These are phyloP conservation scores for Linnemannia elongata DNA, from an alignment of 192 early-diverging fungal species.

Conservation along the genomic window DNA sequence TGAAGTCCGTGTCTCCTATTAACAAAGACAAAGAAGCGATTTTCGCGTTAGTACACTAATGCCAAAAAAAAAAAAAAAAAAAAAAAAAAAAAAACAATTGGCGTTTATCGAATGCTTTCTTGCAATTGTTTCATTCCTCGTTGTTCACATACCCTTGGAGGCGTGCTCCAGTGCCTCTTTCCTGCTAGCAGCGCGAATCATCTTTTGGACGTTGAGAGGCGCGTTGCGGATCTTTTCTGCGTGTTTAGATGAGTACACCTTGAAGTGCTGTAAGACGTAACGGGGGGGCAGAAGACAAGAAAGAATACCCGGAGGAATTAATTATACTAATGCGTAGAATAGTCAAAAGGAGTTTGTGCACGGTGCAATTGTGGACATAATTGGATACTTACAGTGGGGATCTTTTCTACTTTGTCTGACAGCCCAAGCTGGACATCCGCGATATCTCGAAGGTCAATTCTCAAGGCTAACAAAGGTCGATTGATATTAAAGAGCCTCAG, in stretches of 20 bases:
- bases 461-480: conserved; percentile 59
- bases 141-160: conserved; percentile 19
- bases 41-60: background rate
- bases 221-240: conserved; percentile 20
- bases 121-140: background rate
- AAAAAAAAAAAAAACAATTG: background rate
- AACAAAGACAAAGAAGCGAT: too few relatives aligned
- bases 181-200: conserved; percentile 46
- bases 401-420: conserved; percentile 64
- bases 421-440: conserved; percentile 70
- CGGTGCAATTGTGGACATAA: background rate
- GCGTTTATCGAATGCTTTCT: background rate
- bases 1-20: conserved; percentile 47
- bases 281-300: background rate
- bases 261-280: conserved; percentile 28
- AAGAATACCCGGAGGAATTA: background rate
- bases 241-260: background rate
- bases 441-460: conserved; percentile 79
- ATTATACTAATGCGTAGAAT: conserved; percentile 20
- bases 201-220: conserved; percentile 37
- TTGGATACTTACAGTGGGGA: conserved; percentile 59
- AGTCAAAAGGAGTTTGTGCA: background rate
- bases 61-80: background rate
- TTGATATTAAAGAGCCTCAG: background rate
- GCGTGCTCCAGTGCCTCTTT: conserved; percentile 32